Conservation (phyloP, 805 yeast genomes). For the Spathaspora hagerdaliae region DNA sequence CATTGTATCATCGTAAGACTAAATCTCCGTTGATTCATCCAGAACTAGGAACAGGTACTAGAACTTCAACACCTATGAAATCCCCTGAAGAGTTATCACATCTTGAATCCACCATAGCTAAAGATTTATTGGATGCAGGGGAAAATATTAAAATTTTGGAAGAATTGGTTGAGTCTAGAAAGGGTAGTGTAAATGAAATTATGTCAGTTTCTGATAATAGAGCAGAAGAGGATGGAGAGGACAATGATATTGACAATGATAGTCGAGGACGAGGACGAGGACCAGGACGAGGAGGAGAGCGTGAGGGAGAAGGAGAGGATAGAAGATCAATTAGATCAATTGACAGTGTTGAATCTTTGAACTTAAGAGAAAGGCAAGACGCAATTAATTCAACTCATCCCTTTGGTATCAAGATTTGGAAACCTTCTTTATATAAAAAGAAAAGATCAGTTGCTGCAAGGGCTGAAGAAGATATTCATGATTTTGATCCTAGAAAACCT, state of each 20-base stretch:
- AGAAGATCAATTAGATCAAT: slow-evolving; percentile 24
- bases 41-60: slow-evolving; percentile 1
- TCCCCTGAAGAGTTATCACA: slow-evolving; percentile 1
- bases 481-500: slow-evolving; percentile 45
- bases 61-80: slow-evolving; percentile 11
- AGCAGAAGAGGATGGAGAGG: slow-evolving; percentile 4
- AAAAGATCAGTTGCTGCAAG: slow-evolving; percentile 84
- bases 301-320: slow-evolving; percentile 15
- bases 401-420: slow-evolving; percentile 97
- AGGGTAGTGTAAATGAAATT: slow-evolving; percentile 7
- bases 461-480: slow-evolving; percentile 93
- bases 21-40: background rate
- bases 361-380: slow-evolving; percentile 86
- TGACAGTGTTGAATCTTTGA: slow-evolving; percentile 74
- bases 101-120: slow-evolving; percentile 10
- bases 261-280: slow-evolving; percentile 4
- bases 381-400: slow-evolving; percentile 98
- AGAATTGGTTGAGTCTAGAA: slow-evolving; percentile 10
- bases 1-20: slow-evolving; percentile 22
- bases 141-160: slow-evolving; percentile 14
- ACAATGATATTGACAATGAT: slow-evolving; percentile 9
- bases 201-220: slow-evolving; percentile 2
- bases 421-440: slow-evolving; percentile 94
- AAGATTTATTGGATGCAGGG: slow-evolving; percentile 19
- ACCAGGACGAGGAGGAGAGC: slow-evolving; percentile 10